Conservation (phyloP, 2,329 filamentous ascomycete species). For the Claviceps paspali region DNA sequence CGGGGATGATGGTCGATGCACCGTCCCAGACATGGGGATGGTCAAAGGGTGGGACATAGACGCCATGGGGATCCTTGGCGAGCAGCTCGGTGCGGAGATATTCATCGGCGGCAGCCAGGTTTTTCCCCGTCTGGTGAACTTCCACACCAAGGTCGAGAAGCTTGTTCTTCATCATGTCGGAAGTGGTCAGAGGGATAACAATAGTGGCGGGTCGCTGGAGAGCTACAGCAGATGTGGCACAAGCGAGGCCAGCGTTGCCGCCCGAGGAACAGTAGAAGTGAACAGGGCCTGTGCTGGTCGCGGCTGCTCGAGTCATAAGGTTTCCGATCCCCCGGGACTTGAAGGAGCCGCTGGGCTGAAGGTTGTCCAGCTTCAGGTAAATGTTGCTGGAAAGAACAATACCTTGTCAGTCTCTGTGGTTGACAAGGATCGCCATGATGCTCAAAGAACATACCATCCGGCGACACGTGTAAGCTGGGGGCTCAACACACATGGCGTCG, state of each 20-base stretch:
- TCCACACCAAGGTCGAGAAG: conserved; percentile 51
- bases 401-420: not conserved
- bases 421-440: not conserved
- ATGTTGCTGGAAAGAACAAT: conserved; percentile 39
- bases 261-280: conserved; percentile 73
- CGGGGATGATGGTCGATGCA: conserved; percentile 41
- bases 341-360: conserved; percentile 76
- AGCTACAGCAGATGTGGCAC: conserved; percentile 53
- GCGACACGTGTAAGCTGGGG: conserved; percentile 50
- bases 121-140: conserved; percentile 52
- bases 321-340: conserved; percentile 68
- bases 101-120: conserved; percentile 54
- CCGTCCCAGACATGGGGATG: conserved; percentile 54
- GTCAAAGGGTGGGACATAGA: conserved; percentile 59
- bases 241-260: conserved; percentile 75
- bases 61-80: conserved; percentile 30
- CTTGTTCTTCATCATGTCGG: conserved; percentile 55
- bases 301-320: conserved; percentile 36
- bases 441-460: conserved; percentile 46
- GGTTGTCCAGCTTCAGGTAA: conserved; percentile 72
- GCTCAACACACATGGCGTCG: conserved; percentile 57
- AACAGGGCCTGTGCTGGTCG: conserved; percentile 18
- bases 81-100: conserved; percentile 47
- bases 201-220: conserved; percentile 56
- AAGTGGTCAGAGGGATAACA: conserved; percentile 53